A percentile compares a stretch with the other conserved stretches of the same genome.
Conservation (phyloP, 768 basidiomycete species). For the Lactifluus pinguis region DNA sequence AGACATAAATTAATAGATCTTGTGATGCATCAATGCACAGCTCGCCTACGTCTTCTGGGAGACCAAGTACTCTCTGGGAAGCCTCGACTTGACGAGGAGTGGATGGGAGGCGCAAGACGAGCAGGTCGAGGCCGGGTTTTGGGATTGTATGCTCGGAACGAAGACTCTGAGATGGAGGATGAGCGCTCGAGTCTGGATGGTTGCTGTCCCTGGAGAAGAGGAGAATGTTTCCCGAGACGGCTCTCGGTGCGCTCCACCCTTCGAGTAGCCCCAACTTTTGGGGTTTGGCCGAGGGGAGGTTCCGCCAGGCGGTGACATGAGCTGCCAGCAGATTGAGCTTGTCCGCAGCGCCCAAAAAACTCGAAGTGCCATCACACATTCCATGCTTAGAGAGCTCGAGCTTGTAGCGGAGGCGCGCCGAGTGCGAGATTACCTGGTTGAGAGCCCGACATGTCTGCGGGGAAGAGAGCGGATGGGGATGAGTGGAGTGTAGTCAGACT, state of each 20-base stretch:
- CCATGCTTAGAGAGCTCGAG: conserved; percentile 2
- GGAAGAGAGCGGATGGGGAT: no score
- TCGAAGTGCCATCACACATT: conserved; percentile 2
- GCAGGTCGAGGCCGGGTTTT: neutral
- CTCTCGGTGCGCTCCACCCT: conserved; percentile 2
- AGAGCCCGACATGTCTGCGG: conserved; percentile 4
- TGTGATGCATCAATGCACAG: conserved; percentile 7
- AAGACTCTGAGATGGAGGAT: neutral
- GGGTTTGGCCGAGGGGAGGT: neutral
- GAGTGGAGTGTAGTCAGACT: neutral
- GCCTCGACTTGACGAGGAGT: neutral
- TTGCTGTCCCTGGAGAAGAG: neutral
- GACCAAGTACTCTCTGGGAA: neutral
- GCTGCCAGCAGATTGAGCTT: neutral
- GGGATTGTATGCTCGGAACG: neutral
- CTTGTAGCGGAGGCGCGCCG: conserved; percentile 8
- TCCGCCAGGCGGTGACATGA: neutral
- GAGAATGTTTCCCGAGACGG: conserved; percentile 1
- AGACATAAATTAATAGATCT: conserved; percentile 6
- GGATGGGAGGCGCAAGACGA: conserved; percentile 8
- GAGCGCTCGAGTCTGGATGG: neutral
- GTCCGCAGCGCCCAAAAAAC: neutral
- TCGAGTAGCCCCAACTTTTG: neutral
- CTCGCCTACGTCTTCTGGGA: neutral
- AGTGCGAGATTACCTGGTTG: neutral